These are phyloP conservation scores for Thymus mandschuricus DNA, from an alignment of 257 asterid species.

Conservation along the genomic window DNA sequence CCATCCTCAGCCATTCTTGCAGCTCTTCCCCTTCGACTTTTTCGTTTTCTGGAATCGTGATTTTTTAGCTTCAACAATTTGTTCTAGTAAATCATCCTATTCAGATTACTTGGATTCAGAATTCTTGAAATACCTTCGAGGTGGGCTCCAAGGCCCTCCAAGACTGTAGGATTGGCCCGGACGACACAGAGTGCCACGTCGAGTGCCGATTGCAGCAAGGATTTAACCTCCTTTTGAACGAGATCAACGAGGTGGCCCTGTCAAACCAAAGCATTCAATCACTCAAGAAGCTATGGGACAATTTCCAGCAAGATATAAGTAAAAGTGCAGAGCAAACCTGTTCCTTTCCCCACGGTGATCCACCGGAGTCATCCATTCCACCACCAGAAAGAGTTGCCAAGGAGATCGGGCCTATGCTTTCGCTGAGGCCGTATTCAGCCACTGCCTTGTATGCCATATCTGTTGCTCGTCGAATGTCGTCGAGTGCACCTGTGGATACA, in stretches of 20 bases:
- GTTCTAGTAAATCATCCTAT: neutral
- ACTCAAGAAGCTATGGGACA: constrained; percentile 23
- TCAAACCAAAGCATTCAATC: constrained; percentile 28
- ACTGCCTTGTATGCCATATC: constrained; percentile 99
- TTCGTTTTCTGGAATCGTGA: constrained; percentile 68
- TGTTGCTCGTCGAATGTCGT: constrained; percentile 94
- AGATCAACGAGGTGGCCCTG: constrained; percentile 98
- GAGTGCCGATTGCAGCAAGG: constrained; percentile 88
- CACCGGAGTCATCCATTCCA: constrained; percentile 91
- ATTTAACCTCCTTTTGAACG: constrained; percentile 87
- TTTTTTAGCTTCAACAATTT: neutral
- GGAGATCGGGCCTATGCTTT: constrained; percentile 86
- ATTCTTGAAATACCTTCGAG: constrained; percentile 63
- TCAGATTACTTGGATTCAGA: neutral
- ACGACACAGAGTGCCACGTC: constrained; percentile 89
- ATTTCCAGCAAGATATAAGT: constrained; percentile 4
- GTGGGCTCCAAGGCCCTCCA: constrained; percentile 94
- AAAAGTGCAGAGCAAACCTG: constrained; percentile 54
- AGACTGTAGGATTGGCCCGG: constrained; percentile 83
- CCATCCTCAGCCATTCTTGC: constrained; percentile 83
- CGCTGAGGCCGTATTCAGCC: constrained; percentile 95
- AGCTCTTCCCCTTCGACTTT: constrained; percentile 97
- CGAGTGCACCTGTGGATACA: constrained; percentile 99
- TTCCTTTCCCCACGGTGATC: constrained; percentile 87
- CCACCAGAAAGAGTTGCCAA: constrained; percentile 88